phyloP scores from a whole-genome alignment of 108 stramenopile species.

The Nannochloropsis gaditana region DNA sequence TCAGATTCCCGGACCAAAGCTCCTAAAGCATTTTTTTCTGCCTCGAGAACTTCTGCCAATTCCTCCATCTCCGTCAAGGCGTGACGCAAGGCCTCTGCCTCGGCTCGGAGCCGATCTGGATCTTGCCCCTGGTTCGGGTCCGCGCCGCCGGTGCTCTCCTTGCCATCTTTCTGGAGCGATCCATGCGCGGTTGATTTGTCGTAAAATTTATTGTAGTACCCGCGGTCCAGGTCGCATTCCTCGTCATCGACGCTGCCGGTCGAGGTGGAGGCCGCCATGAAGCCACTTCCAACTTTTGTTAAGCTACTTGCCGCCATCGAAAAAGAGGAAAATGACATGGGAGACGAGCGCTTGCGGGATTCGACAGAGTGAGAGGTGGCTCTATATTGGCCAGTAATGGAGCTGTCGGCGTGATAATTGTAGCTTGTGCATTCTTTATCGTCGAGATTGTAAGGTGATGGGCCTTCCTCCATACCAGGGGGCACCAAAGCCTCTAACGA shows the following conservation, averaged over 20 bases:
- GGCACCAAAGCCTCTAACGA: background rate
- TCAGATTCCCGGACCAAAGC: slow-evolving; percentile 1
- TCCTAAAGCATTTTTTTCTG: slow-evolving; percentile 3
- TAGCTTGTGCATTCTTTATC: background rate
- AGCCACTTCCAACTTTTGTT: background rate
- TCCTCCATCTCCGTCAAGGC: background rate
- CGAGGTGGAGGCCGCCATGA: background rate
- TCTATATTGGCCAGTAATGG: background rate
- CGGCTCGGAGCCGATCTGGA: background rate
- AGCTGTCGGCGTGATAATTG: background rate
- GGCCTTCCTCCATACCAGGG: background rate
- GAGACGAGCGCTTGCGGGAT: background rate
- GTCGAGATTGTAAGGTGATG: background rate
- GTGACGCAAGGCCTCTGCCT: background rate
- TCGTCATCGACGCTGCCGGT: background rate
- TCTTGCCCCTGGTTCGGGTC: background rate
- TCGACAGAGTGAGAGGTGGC: background rate
- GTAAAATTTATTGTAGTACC: background rate
- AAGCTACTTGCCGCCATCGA: background rate
- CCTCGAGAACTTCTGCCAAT: background rate
- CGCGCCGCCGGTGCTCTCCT: background rate
- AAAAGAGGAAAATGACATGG: background rate
- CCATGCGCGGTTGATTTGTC: background rate
- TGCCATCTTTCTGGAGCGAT: background rate
- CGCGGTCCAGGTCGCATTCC: background rate